Base-by-base conservation (phyloP, 2,329 filamentous ascomycete genomes). In the Penicillium sp. region DNA sequence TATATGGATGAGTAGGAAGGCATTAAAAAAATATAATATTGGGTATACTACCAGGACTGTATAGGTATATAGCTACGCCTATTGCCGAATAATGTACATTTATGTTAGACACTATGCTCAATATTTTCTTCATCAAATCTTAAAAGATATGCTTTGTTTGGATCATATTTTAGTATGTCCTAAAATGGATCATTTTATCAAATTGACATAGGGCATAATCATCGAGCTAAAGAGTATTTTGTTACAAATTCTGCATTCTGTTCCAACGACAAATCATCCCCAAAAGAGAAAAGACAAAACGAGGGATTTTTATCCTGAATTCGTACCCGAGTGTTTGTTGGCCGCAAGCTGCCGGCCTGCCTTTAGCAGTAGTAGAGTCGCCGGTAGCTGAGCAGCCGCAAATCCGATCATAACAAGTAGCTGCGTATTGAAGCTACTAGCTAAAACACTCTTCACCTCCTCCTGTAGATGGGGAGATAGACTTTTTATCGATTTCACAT, bases 351-450 rank as follows among this genome's bases (percentile, higher is more conserved):
- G 65, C 10, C 53, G 53, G 23, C 62, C 62, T 25, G 42, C 33
- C 36, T 58, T 66, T 17, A 67, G 42, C 3, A 68, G 41, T n/a
- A 68, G 58, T 15, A 68, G 43, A 15, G 55, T 41, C 44, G 66
- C 64, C 3, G 58, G 59, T 42, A 68, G 43, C 21, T 68, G 66
- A 44, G 60, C 65, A 25, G 60, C 65, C 10, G 67, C 62, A 35
- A 69, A 68, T 21, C 65, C 67, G 39, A 68, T 62, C 66, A 69
- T 67, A 25, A 68, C 63, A 25, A 50, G 45, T 33, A 68, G 29
- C 36, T 69, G 66, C 4, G 60, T 64, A 9, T 31, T 64, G 45
- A 66, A 69, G 42, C 66, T 66, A 9, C 47, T 44, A 13, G 67
- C 65, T 29, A 69, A 58, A 7, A 68, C 55, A 15, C 31, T 27